Percentiles rank a stretch among this genome's conserved stretches.
phyloP scores from a whole-genome alignment of 441 rosid genomes.

The Euphorbia schlechtendalii region DNA sequence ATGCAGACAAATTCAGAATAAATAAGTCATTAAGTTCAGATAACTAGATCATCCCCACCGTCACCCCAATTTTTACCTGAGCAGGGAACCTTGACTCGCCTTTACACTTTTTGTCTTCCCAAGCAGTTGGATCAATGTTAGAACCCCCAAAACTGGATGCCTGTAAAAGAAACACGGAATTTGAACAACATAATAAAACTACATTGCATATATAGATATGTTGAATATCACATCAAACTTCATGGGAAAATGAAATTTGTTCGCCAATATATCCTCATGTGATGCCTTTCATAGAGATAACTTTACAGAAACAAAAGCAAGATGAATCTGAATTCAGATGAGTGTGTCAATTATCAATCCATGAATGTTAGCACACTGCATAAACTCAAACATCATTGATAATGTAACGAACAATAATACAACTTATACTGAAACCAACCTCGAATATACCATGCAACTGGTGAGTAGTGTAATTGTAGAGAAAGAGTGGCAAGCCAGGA shows the following conservation, averaged over 20 bases:
- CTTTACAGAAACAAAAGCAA: background rate
- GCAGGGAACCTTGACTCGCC: slow-evolving; percentile 99
- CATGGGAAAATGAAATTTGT: background rate
- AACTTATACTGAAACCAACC: slow-evolving; percentile 39
- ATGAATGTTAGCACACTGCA: background rate
- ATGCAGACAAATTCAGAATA: background rate
- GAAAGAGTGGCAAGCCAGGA: slow-evolving; percentile 94
- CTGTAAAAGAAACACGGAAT: slow-evolving; percentile 29
- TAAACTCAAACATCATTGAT: background rate
- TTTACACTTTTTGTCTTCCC: slow-evolving; percentile 99
- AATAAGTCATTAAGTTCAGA: background rate
- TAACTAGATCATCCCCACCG: background rate
- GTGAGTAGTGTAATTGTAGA: slow-evolving; percentile 95
- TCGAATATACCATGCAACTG: slow-evolving; percentile 96
- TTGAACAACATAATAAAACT: background rate
- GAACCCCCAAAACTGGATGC: slow-evolving; percentile 95
- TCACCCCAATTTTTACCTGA: slow-evolving; percentile 46
- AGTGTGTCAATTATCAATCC: background rate
- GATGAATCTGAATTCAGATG: background rate
- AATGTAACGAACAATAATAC: background rate
- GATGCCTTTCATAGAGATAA: background rate
- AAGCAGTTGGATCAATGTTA: slow-evolving; percentile 95
- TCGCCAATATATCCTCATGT: background rate
- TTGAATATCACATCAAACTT: background rate
- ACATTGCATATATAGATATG: too few species aligned